A percentile compares a stretch with the other conserved stretches of the same genome.
Evolutionary conservation across 2,329 filamentous ascomycete species (phyloP).

Genomic region (Clonostachys byssicola): DNA sequence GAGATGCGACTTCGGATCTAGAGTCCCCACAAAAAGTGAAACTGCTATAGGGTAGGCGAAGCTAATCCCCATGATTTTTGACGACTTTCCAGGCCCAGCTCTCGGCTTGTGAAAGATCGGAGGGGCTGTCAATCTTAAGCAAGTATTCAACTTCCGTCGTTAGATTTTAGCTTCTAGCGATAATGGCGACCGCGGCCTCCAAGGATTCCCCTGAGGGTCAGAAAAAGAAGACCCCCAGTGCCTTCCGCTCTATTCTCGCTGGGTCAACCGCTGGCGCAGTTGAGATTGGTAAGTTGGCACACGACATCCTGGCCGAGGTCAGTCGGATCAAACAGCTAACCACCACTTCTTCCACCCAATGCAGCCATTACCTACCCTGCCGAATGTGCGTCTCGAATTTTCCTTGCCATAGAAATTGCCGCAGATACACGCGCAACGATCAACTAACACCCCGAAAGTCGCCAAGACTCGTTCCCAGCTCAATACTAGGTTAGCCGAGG

Average conservation of each 20-base stretch:
- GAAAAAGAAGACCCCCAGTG: conserved; percentile 59
- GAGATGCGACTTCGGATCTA: too few relatives aligned
- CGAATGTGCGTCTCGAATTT: conserved; percentile 61
- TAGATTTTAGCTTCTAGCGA: background rate
- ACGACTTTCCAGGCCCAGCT: too few relatives aligned
- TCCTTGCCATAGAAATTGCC: background rate
- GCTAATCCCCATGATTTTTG: too few relatives aligned
- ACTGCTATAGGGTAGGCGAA: too few relatives aligned
- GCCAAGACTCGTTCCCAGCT: conserved; percentile 94
- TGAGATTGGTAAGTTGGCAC: conserved; percentile 68
- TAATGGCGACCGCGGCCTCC: background rate
- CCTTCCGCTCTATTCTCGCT: conserved; percentile 84
- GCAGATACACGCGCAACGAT: conserved; percentile 1
- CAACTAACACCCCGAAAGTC: conserved; percentile 42
- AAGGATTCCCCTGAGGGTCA: conserved; percentile 13
- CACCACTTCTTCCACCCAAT: background rate
- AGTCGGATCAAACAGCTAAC: background rate
- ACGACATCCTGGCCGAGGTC: background rate
- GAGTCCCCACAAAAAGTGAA: too few relatives aligned
- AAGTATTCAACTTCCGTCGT: too few relatives aligned
- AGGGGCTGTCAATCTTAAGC: too few relatives aligned
- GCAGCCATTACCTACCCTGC: conserved; percentile 85
- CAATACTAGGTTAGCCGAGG: conserved; percentile 76
- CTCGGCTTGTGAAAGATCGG: too few relatives aligned
- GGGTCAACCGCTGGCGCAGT: conserved; percentile 91